These are phyloP conservation scores for Gilbertella persicaria DNA, from an alignment of 371 early-diverging fungal genomes.

Conservation along the genomic window DNA sequence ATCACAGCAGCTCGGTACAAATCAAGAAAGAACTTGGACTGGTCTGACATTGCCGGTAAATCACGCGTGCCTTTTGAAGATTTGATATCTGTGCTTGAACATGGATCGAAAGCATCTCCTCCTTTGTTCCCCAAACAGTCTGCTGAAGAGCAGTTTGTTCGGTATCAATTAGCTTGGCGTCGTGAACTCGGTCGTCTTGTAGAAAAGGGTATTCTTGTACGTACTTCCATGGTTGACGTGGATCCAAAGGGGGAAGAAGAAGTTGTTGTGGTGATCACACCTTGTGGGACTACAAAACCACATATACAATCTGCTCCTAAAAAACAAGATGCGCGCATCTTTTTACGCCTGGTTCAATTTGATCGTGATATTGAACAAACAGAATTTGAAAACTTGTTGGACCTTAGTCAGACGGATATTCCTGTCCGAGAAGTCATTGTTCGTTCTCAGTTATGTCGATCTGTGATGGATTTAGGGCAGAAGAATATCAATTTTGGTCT, in stretches of 20 bases:
- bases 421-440: slow-evolving; percentile 95
- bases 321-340: slow-evolving; percentile 81
- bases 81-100: slow-evolving; percentile 65
- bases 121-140: slow-evolving; percentile 76
- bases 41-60: slow-evolving; percentile 50
- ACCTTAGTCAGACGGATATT: slow-evolving; percentile 62
- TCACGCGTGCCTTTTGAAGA: slow-evolving; percentile 61
- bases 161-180: slow-evolving; percentile 72
- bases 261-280: slow-evolving; percentile 81
- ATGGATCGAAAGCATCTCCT: slow-evolving; percentile 60
- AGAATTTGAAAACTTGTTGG: slow-evolving; percentile 72
- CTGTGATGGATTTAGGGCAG: slow-evolving; percentile 93
- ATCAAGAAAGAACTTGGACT: slow-evolving; percentile 43
- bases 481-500: slow-evolving; percentile 96
- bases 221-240: slow-evolving; percentile 64
- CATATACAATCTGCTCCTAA: slow-evolving; percentile 75
- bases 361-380: slow-evolving; percentile 59
- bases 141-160: slow-evolving; percentile 85
- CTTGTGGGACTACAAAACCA: slow-evolving; percentile 55
- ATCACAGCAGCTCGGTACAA: slow-evolving; percentile 48
- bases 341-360: slow-evolving; percentile 78
- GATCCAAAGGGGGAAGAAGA: slow-evolving; percentile 70
- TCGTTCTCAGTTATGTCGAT: slow-evolving; percentile 80
- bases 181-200: slow-evolving; percentile 77
- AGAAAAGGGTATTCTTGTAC: slow-evolving; percentile 70